phyloP scores from a whole-genome alignment of 257 asterid genomes.

The Ajuga chamaepitys region DNA sequence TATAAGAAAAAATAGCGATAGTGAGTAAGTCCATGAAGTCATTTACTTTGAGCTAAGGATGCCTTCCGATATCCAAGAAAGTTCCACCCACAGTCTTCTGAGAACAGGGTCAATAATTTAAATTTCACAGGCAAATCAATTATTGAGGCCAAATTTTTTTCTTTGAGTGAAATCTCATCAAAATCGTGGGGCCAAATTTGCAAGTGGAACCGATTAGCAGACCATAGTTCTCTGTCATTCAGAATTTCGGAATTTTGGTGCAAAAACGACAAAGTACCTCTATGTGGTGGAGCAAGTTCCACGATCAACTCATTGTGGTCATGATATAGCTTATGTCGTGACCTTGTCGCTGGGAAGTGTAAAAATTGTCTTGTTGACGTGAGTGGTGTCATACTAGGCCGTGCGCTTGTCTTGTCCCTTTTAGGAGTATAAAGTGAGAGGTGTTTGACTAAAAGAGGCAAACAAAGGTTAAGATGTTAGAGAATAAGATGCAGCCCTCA shows the following conservation, averaged over 20 bases:
- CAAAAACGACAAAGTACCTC: not conserved
- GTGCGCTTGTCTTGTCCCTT: too few relatives aligned
- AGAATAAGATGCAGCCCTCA: too few relatives aligned
- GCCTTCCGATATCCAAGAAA: not conserved
- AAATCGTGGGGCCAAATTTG: not conserved
- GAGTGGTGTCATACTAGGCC: not conserved
- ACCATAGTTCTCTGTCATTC: not conserved
- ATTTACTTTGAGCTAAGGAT: not conserved
- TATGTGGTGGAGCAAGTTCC: not conserved
- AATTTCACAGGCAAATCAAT: not conserved
- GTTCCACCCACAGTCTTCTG: too few relatives aligned
- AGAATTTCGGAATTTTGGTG: not conserved
- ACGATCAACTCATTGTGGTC: not conserved
- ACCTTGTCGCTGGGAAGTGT: not conserved
- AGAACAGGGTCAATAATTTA: too few relatives aligned
- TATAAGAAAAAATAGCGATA: too few relatives aligned
- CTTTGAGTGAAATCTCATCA: not conserved
- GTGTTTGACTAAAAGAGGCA: too few relatives aligned
- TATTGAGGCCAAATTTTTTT: too few relatives aligned
- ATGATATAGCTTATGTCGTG: too few relatives aligned
- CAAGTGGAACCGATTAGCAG: not conserved
- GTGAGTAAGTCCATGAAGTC: not conserved
- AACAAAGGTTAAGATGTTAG: too few relatives aligned
- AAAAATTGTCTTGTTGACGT: not conserved
- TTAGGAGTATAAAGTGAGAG: too few relatives aligned